Evolutionary conservation across 2,329 filamentous ascomycete genomes (phyloP).

Genomic region (Scedosporium apiospermum): DNA sequence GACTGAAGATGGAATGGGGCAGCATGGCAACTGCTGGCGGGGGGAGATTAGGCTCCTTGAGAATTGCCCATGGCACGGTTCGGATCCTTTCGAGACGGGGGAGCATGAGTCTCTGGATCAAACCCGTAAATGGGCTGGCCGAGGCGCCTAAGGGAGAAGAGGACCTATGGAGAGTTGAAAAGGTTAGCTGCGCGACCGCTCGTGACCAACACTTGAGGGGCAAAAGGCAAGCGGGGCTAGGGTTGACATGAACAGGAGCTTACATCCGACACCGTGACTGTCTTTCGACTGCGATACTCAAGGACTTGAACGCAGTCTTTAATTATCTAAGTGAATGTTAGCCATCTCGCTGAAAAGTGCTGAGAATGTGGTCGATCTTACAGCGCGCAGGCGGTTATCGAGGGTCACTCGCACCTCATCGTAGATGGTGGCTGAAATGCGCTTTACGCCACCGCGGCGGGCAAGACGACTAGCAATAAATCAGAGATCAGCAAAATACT

Average conservation of each 20-base stretch:
- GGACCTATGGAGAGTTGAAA: slow-evolving; percentile 32
- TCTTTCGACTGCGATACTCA: slow-evolving; percentile 49
- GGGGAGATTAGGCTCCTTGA: background rate
- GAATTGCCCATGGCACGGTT: slow-evolving; percentile 2
- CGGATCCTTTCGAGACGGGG: slow-evolving; percentile 12
- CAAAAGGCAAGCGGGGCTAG: background rate
- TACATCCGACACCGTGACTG: slow-evolving; percentile 53
- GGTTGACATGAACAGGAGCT: slow-evolving; percentile 12
- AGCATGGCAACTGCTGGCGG: too few species aligned
- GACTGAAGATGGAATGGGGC: too few species aligned
- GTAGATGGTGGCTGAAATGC: slow-evolving; percentile 58
- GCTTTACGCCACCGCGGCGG: slow-evolving; percentile 66
- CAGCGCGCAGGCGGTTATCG: slow-evolving; percentile 35
- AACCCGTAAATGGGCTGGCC: slow-evolving; percentile 51
- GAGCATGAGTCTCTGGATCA: slow-evolving; percentile 29
- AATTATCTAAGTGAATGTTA: slow-evolving; percentile 35
- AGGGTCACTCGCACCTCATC: slow-evolving; percentile 46
- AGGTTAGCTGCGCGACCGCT: background rate
- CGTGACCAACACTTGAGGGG: background rate
- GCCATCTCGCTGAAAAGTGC: background rate
- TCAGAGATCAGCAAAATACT: too few species aligned
- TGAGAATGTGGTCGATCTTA: slow-evolving; percentile 19
- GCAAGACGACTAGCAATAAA: slow-evolving; percentile 46
- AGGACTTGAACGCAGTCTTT: slow-evolving; percentile 36
- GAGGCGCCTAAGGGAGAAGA: slow-evolving; percentile 37